Conservation (phyloP, 176 grass and related monocot species). For the Aegilops bicornis region DNA sequence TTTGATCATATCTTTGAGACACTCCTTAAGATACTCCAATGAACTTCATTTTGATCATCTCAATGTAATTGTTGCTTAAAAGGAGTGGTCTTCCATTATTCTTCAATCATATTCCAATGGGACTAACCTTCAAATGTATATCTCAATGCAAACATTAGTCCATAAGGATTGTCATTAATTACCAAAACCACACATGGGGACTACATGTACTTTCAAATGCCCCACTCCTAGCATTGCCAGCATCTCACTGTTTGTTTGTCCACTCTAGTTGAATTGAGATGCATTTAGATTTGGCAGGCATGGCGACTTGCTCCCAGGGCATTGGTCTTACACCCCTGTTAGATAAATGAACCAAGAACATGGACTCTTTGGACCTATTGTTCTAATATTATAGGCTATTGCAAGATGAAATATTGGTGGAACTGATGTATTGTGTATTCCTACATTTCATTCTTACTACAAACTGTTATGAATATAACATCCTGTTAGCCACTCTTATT, state of each 20-base stretch:
- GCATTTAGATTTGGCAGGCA: not conserved
- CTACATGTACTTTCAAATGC: too few relatives aligned
- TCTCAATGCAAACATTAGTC: too few relatives aligned
- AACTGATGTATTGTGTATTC: not conserved
- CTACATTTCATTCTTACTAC: not conserved
- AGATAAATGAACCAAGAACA: not conserved
- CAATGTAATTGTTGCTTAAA: too few relatives aligned
- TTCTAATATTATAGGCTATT: not conserved
- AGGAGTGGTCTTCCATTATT: too few relatives aligned
- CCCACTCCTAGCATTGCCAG: not conserved
- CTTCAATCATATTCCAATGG: too few relatives aligned
- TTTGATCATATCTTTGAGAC: too few relatives aligned
- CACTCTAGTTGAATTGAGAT: not conserved
- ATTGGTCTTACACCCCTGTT: not conserved
- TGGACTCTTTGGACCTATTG: not conserved
- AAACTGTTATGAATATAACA: not conserved
- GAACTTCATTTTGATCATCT: too few relatives aligned
- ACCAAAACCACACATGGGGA: too few relatives aligned
- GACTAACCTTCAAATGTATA: too few relatives aligned
- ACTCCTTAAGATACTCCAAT: too few relatives aligned
- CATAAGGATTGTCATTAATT: too few relatives aligned
- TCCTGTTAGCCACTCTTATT: not conserved
- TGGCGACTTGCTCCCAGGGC: not conserved
- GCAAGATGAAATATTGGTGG: not conserved
- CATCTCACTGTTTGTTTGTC: not conserved